Conservation (phyloP, 805 yeast genomes). For the Hanseniaspora thailandica region DNA sequence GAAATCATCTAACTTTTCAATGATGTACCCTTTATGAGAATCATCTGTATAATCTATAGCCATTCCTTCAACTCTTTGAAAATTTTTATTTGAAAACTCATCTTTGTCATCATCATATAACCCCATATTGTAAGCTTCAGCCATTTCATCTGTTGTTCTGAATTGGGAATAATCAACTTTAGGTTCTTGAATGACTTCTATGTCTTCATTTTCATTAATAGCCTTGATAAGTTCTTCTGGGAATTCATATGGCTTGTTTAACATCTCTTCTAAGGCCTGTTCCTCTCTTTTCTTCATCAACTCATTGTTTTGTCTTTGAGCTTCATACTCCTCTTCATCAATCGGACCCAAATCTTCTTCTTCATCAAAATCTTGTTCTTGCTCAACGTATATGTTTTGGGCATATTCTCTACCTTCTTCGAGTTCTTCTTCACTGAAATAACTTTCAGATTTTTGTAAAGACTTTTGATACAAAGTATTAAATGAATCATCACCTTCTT, state of each 20-base stretch:
- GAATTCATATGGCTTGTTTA: slow-evolving; percentile 4
- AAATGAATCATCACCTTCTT: slow-evolving; percentile 10
- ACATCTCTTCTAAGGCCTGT: not conserved
- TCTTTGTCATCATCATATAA: slow-evolving; percentile 49
- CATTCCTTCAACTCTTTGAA: slow-evolving; percentile 7
- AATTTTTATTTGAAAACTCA: slow-evolving; percentile 26
- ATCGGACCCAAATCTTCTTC: slow-evolving; percentile 10
- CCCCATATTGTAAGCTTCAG: slow-evolving; percentile 48
- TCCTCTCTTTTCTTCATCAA: not conserved
- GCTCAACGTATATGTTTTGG: slow-evolving; percentile 1
- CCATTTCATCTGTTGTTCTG: slow-evolving; percentile 45
- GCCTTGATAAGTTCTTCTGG: slow-evolving; percentile 11
- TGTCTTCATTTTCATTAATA: slow-evolving; percentile 10
- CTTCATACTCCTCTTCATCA: slow-evolving; percentile 9
- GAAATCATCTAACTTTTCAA: slow-evolving; percentile 45
- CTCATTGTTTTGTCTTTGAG: not conserved
- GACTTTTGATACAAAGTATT: not conserved
- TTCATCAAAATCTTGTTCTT: slow-evolving; percentile 8
- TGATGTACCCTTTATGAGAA: slow-evolving; percentile 33
- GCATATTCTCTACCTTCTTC: slow-evolving; percentile 3
- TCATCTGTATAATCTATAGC: slow-evolving; percentile 9
- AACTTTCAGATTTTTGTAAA: not conserved
- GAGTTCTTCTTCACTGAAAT: slow-evolving; percentile 6
- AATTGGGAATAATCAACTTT: slow-evolving; percentile 33
- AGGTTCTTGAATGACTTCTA: slow-evolving; percentile 19